phyloP scores from a whole-genome alignment of 306 rosid genomes.

The Pueraria montana region DNA sequence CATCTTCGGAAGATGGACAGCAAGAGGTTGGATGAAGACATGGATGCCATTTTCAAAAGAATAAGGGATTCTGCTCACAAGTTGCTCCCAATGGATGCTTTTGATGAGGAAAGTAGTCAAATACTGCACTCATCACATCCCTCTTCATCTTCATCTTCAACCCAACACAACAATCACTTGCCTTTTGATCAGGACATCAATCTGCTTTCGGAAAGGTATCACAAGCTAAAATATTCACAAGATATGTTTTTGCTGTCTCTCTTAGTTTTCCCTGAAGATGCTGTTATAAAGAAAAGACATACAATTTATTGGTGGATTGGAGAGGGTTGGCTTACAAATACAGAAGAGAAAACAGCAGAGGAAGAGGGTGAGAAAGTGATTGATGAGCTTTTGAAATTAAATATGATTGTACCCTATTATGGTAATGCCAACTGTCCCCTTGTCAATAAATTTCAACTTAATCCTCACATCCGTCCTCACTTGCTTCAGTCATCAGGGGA shows the following conservation, averaged over 20 bases:
- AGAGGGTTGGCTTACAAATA: neutral
- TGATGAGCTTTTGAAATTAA: neutral
- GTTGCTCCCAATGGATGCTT: neutral
- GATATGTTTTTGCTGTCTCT: neutral
- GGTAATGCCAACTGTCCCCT: neutral
- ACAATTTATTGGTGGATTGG: conserved; percentile 65
- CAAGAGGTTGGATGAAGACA: neutral
- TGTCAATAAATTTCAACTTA: neutral
- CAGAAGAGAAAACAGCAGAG: neutral
- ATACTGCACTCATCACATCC: neutral
- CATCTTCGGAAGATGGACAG: neutral
- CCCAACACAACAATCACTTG: neutral
- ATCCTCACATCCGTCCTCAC: conserved; percentile 4
- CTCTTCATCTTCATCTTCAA: neutral
- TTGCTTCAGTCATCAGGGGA: no score
- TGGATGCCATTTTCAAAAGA: neutral
- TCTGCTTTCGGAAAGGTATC: no score
- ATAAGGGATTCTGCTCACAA: neutral
- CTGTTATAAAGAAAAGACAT: conserved; percentile 48
- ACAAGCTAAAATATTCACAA: no score
- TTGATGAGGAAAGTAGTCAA: neutral
- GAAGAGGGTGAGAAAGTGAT: conserved; percentile 29
- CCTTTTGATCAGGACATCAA: no score
- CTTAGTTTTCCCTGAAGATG: conserved; percentile 50
- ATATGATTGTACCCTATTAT: neutral